Evolutionary conservation across 129 eudicot species (phyloP).

Genomic region (Deinandra increscens): DNA sequence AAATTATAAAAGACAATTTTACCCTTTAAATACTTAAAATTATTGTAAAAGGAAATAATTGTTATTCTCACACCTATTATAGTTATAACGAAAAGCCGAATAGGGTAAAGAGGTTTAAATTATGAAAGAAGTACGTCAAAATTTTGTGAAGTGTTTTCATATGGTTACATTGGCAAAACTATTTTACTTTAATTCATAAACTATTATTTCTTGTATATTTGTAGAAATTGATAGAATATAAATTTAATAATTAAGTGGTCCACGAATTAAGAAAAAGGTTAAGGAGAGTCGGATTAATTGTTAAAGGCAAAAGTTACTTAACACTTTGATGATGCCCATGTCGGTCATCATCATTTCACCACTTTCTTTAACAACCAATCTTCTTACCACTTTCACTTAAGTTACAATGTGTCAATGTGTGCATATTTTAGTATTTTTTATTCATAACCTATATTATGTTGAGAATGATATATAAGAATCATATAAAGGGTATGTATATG

Average conservation of each 20-base stretch:
- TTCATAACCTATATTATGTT: too few relatives aligned
- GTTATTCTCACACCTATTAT: too few relatives aligned
- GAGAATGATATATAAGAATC: too few relatives aligned
- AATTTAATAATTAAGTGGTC: conserved; percentile 19
- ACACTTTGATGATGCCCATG: conserved; percentile 36
- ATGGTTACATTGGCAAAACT: neutral
- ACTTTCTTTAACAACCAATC: conserved; percentile 6
- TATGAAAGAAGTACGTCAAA: too few relatives aligned
- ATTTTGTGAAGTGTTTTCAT: neutral
- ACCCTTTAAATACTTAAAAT: too few relatives aligned
- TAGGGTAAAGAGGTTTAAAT: too few relatives aligned
- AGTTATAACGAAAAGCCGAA: too few relatives aligned
- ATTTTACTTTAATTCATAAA: neutral
- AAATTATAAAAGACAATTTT: too few relatives aligned
- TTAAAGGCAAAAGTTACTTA: conserved; percentile 31
- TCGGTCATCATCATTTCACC: conserved; percentile 52
- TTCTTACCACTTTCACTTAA: neutral
- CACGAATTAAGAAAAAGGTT: conserved; percentile 19
- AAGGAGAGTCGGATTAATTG: conserved; percentile 27
- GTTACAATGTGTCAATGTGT: too few relatives aligned
- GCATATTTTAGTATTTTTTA: too few relatives aligned
- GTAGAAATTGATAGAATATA: neutral
- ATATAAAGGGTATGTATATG: too few relatives aligned
- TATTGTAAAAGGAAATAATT: too few relatives aligned
- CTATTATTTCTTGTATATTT: neutral